Evolutionary conservation across 192 early-diverging fungal species (phyloP).

Genomic region (Thamnidium elegans): DNA sequence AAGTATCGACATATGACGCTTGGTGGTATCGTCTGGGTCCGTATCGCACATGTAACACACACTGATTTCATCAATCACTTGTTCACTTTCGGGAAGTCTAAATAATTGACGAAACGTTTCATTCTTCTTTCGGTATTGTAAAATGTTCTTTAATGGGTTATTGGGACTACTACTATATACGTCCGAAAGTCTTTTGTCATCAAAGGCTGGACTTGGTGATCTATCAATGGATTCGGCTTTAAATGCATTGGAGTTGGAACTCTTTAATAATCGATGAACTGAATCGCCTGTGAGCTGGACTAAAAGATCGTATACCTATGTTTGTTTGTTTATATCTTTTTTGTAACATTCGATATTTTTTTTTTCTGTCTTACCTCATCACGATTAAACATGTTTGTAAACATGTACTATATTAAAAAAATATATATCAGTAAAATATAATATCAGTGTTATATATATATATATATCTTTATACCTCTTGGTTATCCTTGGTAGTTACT

Average conservation of each 20-base stretch:
- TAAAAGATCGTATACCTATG: constrained; percentile 81
- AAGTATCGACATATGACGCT: no score
- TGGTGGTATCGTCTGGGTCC: background rate
- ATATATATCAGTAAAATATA: background rate
- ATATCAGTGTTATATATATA: background rate
- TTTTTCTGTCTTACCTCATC: constrained; percentile 64
- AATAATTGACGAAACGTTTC: constrained; percentile 72
- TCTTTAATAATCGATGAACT: constrained; percentile 86
- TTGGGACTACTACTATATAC: constrained; percentile 46
- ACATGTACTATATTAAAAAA: constrained; percentile 59
- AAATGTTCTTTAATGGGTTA: constrained; percentile 55
- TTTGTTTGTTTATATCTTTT: background rate
- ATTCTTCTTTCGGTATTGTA: constrained; percentile 76
- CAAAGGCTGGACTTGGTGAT: constrained; percentile 8
- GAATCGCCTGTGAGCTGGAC: constrained; percentile 84
- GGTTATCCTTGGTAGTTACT: constrained; percentile 77
- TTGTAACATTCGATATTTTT: background rate
- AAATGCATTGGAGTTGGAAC: constrained; percentile 17
- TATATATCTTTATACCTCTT: constrained; percentile 53
- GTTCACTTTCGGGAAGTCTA: constrained; percentile 73
- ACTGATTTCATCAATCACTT: constrained; percentile 61
- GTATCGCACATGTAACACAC: constrained; percentile 13
- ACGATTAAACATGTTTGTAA: constrained; percentile 93
- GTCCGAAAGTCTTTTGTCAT: no score
- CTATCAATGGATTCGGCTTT: constrained; percentile 12